Evolutionary conservation across 2,329 filamentous ascomycete genomes (phyloP).

Genomic region (Allantophomopsis cytisporea): DNA sequence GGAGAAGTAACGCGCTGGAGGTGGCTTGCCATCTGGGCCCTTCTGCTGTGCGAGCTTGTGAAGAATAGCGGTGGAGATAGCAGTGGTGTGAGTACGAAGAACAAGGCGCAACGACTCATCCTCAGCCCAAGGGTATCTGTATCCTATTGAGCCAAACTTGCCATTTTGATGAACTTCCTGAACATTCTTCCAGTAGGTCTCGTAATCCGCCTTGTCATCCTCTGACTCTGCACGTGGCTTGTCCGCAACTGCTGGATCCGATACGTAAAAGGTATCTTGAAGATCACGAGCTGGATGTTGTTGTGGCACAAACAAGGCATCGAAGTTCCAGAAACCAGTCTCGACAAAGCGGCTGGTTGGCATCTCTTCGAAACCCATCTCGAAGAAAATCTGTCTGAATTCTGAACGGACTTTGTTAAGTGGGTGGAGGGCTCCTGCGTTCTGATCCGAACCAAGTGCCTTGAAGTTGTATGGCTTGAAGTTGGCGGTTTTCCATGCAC

Average conservation of each 20-base stretch:
- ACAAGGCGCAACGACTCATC: conserved; percentile 81
- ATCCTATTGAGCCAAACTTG: conserved; percentile 90
- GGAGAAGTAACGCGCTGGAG: conserved; percentile 84
- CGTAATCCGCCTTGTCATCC: conserved; percentile 53
- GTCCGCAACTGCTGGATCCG: conserved; percentile 70
- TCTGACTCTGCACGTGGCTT: conserved; percentile 42
- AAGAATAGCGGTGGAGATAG: conserved; percentile 81
- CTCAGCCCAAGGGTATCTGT: conserved; percentile 85
- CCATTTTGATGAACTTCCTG: conserved; percentile 78
- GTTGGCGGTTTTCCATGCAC: conserved; percentile 81
- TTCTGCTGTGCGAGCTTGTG: conserved; percentile 77
- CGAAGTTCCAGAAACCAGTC: conserved; percentile 98
- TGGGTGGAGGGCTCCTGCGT: conserved; percentile 48
- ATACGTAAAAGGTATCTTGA: conserved; percentile 98
- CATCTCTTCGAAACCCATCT: conserved; percentile 99
- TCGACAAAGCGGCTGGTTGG: conserved; percentile 88
- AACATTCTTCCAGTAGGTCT: conserved; percentile 80
- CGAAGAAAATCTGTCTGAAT: conserved; percentile 97
- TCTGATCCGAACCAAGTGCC: conserved; percentile 44
- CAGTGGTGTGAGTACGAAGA: conserved; percentile 90
- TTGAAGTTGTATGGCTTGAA: conserved; percentile 82
- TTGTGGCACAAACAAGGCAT: conserved; percentile 90
- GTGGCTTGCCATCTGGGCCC: conserved; percentile 52
- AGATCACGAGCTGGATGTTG: conserved; percentile 95
- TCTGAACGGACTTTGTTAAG: conserved; percentile 92